Base-by-base conservation (phyloP, 768 basidiomycete species). In the Imleria badia region DNA sequence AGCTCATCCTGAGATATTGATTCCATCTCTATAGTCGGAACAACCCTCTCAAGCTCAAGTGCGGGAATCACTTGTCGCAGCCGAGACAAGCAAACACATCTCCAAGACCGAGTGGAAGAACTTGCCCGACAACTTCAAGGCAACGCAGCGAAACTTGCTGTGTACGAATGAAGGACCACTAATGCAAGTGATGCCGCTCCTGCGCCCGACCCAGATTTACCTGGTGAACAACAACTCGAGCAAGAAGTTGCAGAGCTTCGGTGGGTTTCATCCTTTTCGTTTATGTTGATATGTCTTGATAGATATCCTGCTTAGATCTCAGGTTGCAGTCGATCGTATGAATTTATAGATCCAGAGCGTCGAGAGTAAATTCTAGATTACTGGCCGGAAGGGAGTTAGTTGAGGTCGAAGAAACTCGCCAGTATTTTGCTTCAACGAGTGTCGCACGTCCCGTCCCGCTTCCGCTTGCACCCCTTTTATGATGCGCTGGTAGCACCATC, bases 211-310 rank as follows among this genome's bases (percentile, higher is more conserved):
- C 73, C 78, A 49, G 78, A 80, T 58, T 54, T 84, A 57, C 79
- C 77, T 56, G 79, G 78, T 11, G 93, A 94, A 66, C 87, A 91
- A 62, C 89, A 91, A 62, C 78, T 94, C 10, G 86, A 93, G 68
- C 76, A 82, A 15, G 90, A 94, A 65, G 87, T 94, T 19, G 93
- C 91, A 5, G 91, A 94, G 49, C 78, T 94, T 19, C 78, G 91
- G 89, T 91, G 52, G 29, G 77, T 71, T n/a, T n/a, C n/a, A n/a
- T n/a, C n/a, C n/a, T n/a, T n/a, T n/a, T n/a, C n/a, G n/a, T n/a
- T n/a, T n/a, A n/a, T n/a, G n/a, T n/a, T n/a, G n/a, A n/a, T n/a
- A n/a, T n/a, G n/a, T n/a, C n/a, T n/a, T n/a, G n/a, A n/a, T n/a
- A n/a, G n/a, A n/a, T n/a, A n/a, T n/a, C n/a, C n/a, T n/a, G n/a